Percentiles rank a stretch among this genome's conserved stretches.
Conservation (phyloP, 495 filamentous ascomycete genomes). For the Staphylotrichum longicolle region DNA sequence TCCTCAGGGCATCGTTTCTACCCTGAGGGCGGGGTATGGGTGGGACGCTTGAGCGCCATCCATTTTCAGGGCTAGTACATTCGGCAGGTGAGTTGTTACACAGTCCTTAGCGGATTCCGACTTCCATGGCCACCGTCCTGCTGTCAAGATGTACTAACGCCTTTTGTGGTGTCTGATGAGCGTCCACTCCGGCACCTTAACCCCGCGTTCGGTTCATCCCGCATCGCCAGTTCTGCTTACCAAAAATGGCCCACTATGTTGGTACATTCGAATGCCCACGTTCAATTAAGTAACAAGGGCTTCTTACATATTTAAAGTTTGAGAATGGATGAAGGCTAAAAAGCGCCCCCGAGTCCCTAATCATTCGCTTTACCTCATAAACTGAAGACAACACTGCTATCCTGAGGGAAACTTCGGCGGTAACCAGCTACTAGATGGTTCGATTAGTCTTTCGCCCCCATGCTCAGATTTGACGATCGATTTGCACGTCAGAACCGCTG, state of each 20-base stretch:
- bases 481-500: conserved; percentile 74
- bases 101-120: conserved; percentile 58
- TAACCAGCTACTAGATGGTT: conserved; percentile 69
- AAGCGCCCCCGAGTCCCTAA: conserved; percentile 71
- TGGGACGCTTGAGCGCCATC: conserved; percentile 9
- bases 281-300: conserved; percentile 68
- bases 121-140: conserved; percentile 63
- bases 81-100: conserved; percentile 58
- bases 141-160: conserved; percentile 63
- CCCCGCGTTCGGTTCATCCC: conserved; percentile 67
- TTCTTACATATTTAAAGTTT: conserved; percentile 78
- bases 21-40: conserved; percentile 9
- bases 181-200: conserved; percentile 70
- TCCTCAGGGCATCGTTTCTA: conserved; percentile 9
- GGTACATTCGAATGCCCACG: conserved; percentile 66
- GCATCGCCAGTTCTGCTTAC: conserved; percentile 68
- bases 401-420: conserved; percentile 73
- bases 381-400: conserved; percentile 71
- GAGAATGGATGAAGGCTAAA: conserved; percentile 73
- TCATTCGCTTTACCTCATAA: conserved; percentile 79
- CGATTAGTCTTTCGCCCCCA: conserved; percentile 66
- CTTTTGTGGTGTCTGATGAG: conserved; percentile 68
- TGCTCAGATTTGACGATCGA: conserved; percentile 67
- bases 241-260: conserved; percentile 68
- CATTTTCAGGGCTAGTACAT: conserved; percentile 10